Evolutionary conservation across 768 basidiomycete species (phyloP), one percentile per base, ranked within the genome.

Genomic region (Termitomyces sp.): DNA sequence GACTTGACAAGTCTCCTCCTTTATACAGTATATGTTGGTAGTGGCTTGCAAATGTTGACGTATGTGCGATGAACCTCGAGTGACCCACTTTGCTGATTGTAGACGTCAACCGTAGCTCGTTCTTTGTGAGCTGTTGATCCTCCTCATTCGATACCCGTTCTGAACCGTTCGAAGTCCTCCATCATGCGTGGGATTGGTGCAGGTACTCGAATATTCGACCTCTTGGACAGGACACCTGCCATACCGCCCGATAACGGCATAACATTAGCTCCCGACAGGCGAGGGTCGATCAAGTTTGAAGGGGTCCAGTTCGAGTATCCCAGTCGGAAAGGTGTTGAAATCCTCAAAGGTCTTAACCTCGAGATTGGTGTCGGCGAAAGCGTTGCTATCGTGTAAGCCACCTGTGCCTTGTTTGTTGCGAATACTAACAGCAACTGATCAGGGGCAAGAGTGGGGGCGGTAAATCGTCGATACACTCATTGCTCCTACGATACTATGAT

Each of bases 181-280:
- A 88, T 98, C 58, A 98, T 98, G 96, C 93, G 94, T 57, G 96
- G 93, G 57, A 87, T 98, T 55, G 96, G 96, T 59, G 96, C 96
- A 1, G 93, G 94, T 18, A 84, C 85, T 0, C 90, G 96, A 22
- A 89, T 98, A n/a, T 98, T 98, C 72, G 94, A 96, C 64, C 84
- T 98, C 16, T 79, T 98, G 11, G 94, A 94, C 67, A 86, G 94
- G 49, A 74, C 78, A 35, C 91, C 95, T 16, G 83, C 82, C 36
- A 91, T 97, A 65, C 83, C 84, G 3, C 83, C 89, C 5, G 78
- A 79, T 38, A 74, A 75, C 16, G 96, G 96, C 2, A 71, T 83
- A 16, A 74, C 78, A 1, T 73, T 96, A 36, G 69, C 82, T 36
- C 72, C 82, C 12, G 69, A 80, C 24, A 78, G 86, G 11, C 85